Evolutionary conservation across 2,329 filamentous ascomycete species (phyloP).

Genomic region (Botryotinia calthae): DNA sequence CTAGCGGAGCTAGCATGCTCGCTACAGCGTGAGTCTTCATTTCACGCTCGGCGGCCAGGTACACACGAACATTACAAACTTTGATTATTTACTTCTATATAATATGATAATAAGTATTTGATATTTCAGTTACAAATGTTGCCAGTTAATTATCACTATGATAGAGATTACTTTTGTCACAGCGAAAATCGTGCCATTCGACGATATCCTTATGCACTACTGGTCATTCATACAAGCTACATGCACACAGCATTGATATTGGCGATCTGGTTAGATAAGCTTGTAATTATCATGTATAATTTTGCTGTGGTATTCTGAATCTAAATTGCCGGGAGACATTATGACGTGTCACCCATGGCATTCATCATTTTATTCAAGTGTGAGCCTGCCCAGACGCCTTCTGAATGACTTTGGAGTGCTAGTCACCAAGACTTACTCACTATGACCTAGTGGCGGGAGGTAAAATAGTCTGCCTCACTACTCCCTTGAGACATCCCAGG

Average conservation of each 20-base stretch:
- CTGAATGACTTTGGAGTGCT: not conserved
- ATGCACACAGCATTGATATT: not conserved
- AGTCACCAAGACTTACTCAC: slow-evolving; percentile 2
- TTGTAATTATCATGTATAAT: not conserved
- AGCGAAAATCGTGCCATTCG: not conserved
- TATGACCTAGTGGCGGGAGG: slow-evolving; percentile 13
- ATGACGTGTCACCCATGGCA: not conserved
- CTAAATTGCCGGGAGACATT: not conserved
- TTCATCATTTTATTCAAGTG: slow-evolving; percentile 19
- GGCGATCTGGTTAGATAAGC: not conserved
- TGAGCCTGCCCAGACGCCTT: slow-evolving; percentile 8
- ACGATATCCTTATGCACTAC: not conserved
- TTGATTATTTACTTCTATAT: not conserved
- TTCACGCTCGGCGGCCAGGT: not conserved
- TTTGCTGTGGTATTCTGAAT: slow-evolving; percentile 19
- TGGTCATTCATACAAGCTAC: not conserved
- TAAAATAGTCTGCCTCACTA: slow-evolving; percentile 27
- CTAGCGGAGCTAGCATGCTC: slow-evolving; percentile 15
- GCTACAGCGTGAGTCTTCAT: slow-evolving; percentile 15
- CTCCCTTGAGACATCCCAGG: slow-evolving; percentile 27
- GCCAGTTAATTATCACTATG: not conserved
- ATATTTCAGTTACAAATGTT: not conserved
- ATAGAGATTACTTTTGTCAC: not conserved
- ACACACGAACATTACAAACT: not conserved
- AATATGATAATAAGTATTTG: not conserved